Conservation (phyloP, 371 early-diverging fungal species). For the Furculomyces boomerangus region DNA sequence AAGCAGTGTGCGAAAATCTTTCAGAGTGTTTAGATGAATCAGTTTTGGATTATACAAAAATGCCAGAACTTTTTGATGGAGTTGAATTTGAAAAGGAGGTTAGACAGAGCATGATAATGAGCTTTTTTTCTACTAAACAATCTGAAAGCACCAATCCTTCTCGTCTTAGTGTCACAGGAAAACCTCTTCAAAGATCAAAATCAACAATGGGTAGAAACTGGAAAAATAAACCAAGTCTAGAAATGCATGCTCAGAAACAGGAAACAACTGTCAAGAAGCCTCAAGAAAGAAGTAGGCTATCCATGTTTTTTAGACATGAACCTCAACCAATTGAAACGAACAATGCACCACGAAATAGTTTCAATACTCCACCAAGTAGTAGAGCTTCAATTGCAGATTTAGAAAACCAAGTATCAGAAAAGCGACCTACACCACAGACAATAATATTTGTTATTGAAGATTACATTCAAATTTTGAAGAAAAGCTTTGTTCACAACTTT, state of each 20-base stretch:
- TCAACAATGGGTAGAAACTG: neutral
- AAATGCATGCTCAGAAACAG: no score
- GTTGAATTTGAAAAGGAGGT: constrained; percentile 32
- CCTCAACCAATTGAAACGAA: neutral
- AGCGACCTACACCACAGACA: neutral
- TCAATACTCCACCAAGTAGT: neutral
- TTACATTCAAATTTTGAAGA: constrained; percentile 18
- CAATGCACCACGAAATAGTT: neutral
- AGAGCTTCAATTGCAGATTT: neutral
- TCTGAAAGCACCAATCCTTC: neutral
- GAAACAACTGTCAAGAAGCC: no score
- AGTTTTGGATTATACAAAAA: constrained; percentile 51
- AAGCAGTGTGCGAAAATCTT: constrained; percentile 34
- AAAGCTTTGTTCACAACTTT: constrained; percentile 43
- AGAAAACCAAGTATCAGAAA: neutral
- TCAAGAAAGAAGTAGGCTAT: neutral
- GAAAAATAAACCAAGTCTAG: neutral
- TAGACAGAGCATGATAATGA: neutral
- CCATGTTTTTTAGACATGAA: neutral
- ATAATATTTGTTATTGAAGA: neutral
- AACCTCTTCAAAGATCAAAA: neutral
- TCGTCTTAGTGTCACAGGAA: neutral
- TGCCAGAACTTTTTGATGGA: constrained; percentile 37
- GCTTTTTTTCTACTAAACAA: neutral
- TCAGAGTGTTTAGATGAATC: constrained; percentile 37